A percentile compares a stretch with the other conserved stretches of the same genome.
Conservation (phyloP, 2,329 filamentous ascomycete genomes). For the Aspergillus alliaceus region DNA sequence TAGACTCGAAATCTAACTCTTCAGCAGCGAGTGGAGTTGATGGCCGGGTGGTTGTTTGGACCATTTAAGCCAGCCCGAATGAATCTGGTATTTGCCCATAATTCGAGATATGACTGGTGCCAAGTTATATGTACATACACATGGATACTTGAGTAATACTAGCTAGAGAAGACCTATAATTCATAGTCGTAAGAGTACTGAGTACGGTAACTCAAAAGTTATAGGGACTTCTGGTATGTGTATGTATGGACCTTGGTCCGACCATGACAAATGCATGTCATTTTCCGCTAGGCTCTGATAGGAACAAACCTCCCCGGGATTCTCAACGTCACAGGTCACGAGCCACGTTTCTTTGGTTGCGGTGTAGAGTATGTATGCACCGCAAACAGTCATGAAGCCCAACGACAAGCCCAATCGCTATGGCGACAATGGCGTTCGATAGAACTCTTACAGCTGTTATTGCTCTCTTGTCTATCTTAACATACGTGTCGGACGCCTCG, state of each 20-base stretch:
- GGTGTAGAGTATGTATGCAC: not conserved
- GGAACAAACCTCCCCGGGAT: conserved; percentile 16
- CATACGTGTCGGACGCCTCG: not conserved
- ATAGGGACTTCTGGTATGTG: no score
- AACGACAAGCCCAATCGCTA: not conserved
- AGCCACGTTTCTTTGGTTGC: not conserved
- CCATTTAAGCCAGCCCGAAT: conserved; percentile 47
- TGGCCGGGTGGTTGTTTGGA: conserved; percentile 79
- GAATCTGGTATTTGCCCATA: conserved; percentile 2
- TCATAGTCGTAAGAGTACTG: not conserved
- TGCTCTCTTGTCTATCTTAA: not conserved
- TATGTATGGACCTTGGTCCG: no score
- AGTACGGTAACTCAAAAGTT: no score
- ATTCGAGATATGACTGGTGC: not conserved
- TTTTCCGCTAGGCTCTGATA: not conserved
- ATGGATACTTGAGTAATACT: not conserved
- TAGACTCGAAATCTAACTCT: not conserved
- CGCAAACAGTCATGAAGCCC: conserved; percentile 6
- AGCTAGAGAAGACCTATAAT: not conserved
- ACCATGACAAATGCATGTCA: no score
- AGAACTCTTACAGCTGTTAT: not conserved
- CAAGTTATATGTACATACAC: not conserved
- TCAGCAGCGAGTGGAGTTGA: conserved; percentile 74
- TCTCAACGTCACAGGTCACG: conserved; percentile 14
- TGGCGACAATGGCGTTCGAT: not conserved